Percentiles rank a stretch among this genome's conserved stretches.
Evolutionary conservation across 2,329 filamentous ascomycete species (phyloP).

Genomic region (Didymella sp.): DNA sequence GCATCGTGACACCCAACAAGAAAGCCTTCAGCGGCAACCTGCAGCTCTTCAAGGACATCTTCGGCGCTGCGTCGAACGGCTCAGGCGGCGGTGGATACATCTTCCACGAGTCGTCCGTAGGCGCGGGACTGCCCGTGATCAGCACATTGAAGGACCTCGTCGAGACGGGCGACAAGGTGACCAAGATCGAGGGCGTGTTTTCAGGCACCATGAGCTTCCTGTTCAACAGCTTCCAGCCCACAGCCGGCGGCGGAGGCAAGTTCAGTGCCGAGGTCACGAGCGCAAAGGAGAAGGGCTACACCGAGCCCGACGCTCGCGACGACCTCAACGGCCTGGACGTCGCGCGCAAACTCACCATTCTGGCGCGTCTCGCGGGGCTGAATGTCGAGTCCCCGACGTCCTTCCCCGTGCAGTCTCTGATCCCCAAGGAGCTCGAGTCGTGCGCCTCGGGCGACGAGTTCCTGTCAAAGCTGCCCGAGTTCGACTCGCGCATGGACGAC

Average conservation of each 20-base stretch:
- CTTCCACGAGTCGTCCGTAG: constrained; percentile 95
- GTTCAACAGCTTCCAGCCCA: constrained; percentile 95
- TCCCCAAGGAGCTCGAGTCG: constrained; percentile 83
- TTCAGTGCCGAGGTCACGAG: constrained; percentile 93
- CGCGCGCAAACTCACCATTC: constrained; percentile 93
- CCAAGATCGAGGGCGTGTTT: constrained; percentile 95
- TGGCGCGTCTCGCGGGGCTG: constrained; percentile 84
- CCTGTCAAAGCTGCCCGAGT: constrained; percentile 77
- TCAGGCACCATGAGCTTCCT: constrained; percentile 97
- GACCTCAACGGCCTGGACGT: constrained; percentile 89
- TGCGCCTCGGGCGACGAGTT: constrained; percentile 83
- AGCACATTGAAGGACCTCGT: constrained; percentile 94
- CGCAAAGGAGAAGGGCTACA: constrained; percentile 92
- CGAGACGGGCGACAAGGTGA: constrained; percentile 89
- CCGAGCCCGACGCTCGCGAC: constrained; percentile 84
- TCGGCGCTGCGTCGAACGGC: constrained; percentile 72
- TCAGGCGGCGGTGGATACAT: constrained; percentile 73
- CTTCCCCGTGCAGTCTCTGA: constrained; percentile 93
- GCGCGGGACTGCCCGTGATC: constrained; percentile 90
- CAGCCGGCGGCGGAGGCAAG: constrained; percentile 74
- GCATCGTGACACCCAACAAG: constrained; percentile 96
- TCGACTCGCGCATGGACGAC: constrained; percentile 88
- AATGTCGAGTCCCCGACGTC: constrained; percentile 81
- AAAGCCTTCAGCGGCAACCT: constrained; percentile 90
- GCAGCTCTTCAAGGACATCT: constrained; percentile 86